Evolutionary conservation across 345 rosid species (phyloP).

Genomic region (Theobroma cacao): DNA sequence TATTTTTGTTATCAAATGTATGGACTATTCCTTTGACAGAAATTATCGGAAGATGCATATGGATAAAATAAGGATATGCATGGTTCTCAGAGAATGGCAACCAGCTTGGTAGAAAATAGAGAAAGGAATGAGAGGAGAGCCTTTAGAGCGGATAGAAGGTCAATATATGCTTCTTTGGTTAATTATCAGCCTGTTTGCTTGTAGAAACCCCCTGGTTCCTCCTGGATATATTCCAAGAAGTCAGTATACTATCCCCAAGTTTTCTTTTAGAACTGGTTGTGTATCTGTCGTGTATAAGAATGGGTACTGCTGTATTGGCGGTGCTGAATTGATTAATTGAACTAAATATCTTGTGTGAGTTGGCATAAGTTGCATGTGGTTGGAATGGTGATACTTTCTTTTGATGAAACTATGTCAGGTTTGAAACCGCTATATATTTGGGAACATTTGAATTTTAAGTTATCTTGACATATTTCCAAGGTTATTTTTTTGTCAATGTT

Average conservation of each 20-base stretch:
- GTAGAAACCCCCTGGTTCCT: background rate
- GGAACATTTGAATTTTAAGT: background rate
- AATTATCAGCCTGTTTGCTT: background rate
- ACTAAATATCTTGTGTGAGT: background rate
- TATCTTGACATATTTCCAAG: background rate
- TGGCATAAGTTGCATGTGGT: background rate
- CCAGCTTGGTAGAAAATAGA: background rate
- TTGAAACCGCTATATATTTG: constrained; percentile 1
- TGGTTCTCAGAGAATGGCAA: background rate
- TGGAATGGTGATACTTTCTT: background rate
- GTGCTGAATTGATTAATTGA: background rate
- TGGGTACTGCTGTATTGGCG: background rate
- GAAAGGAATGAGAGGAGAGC: background rate
- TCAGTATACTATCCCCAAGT: background rate
- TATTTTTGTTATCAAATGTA: background rate
- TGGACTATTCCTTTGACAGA: background rate
- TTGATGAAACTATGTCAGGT: background rate
- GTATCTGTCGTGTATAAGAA: background rate
- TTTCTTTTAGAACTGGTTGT: background rate
- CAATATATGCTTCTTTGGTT: background rate
- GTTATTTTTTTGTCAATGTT: background rate
- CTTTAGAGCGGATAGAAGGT: background rate
- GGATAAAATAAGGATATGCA: background rate
- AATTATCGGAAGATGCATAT: background rate
- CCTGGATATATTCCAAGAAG: background rate